Base-by-base conservation (phyloP, 148 eudicot species). In the Vaccinium vitisidaea region DNA sequence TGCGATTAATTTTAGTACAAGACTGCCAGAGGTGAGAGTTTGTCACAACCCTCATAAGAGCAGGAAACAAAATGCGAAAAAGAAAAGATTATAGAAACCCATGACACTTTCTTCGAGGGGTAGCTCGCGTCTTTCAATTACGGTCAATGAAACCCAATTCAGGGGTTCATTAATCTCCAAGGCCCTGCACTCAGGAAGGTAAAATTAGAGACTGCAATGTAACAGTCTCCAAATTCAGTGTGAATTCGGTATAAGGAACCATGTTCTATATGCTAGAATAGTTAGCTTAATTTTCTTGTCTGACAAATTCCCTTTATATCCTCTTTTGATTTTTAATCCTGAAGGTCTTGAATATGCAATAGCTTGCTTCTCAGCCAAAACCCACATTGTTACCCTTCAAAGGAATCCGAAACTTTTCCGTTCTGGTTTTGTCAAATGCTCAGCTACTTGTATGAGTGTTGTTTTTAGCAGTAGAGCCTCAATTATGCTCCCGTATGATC, bases 311-410 rank as follows among this genome's bases (percentile, higher is more conserved):
- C 56, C 32, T 52, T 55, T 36, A 55, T 11, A 79, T 21, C 50
- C 77, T 50, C 16, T 14, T 48, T 80, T 27, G 49, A 63, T 5
- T 50, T 82, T 30, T 27, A 11, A 16, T 67, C 56, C 74, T 12
- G 4, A 25, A 25, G 73, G 36, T 23, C 73, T 14, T 59, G 30
- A 56, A 58, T 27, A 58, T 79, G 23, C 48, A 27, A 14, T 39
- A 79, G 16, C 56, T 54, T 79, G 48, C 61, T 30, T 79, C 67
- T 56, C 61, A 16, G 46, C 11, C 82, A 56, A 56, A 58, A 80
- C 39, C 46, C 52, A 48, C 27, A 30, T 32, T 39, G 52, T 8
- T 8, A 16, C 18, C 52, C 76, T 49, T 82, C 56, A 81, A 23
- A 48, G 15, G 10, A 43, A 43, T 43, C 63, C 52, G 11, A 55